A percentile compares a stretch with the other conserved stretches of the same genome.
Evolutionary conservation across 129 eudicot species (phyloP).

Genomic region (Chrysanthemum lavandulifolium): DNA sequence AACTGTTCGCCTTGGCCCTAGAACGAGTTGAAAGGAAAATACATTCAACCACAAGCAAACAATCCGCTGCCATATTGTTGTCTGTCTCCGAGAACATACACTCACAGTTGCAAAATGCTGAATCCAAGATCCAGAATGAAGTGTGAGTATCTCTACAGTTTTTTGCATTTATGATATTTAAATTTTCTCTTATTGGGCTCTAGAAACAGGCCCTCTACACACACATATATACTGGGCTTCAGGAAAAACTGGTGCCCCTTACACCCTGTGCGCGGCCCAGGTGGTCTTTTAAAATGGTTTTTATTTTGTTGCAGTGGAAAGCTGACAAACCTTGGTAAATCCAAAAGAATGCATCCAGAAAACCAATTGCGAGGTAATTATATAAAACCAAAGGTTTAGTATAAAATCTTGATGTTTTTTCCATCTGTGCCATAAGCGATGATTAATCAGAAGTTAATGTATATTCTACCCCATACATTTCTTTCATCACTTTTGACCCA

Average conservation of each 20-base stretch:
- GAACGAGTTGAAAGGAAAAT: slow-evolving; percentile 71
- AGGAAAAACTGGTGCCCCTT: no score
- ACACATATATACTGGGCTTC: no score
- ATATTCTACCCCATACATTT: background rate
- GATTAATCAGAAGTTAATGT: slow-evolving; percentile 1
- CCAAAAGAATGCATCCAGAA: slow-evolving; percentile 67
- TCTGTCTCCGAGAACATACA: slow-evolving; percentile 64
- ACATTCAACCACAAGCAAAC: slow-evolving; percentile 52
- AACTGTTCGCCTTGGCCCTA: slow-evolving; percentile 64
- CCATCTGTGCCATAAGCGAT: slow-evolving; percentile 6
- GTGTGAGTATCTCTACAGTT: slow-evolving; percentile 49
- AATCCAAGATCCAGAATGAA: slow-evolving; percentile 74
- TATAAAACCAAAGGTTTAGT: background rate
- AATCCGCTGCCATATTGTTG: slow-evolving; percentile 66
- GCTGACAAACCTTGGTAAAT: slow-evolving; percentile 51
- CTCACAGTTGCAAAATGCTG: slow-evolving; percentile 62
- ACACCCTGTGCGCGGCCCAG: no score
- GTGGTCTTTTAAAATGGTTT: no score
- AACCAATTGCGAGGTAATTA: slow-evolving; percentile 64
- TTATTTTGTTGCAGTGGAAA: slow-evolving; percentile 72
- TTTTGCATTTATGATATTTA: background rate
- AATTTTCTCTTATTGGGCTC: no score
- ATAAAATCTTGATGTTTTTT: background rate
- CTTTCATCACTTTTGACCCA: no score
- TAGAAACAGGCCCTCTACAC: no score